Evolutionary conservation across 2,329 filamentous ascomycete species (phyloP).

Genomic region (Pseudogymnoascus sp.): DNA sequence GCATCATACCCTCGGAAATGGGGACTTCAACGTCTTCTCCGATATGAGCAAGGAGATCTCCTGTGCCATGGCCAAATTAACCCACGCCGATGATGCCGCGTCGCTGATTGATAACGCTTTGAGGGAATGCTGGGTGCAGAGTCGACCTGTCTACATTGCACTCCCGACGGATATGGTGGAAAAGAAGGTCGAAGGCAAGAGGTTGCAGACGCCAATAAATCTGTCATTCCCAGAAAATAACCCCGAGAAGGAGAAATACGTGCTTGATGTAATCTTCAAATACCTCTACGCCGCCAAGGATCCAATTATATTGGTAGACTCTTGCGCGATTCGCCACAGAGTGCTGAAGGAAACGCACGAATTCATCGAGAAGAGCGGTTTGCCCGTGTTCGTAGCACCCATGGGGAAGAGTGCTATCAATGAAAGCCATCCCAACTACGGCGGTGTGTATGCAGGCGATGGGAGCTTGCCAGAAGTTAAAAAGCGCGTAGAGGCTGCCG

Average conservation of each 20-base stretch:
- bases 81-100: conserved; percentile 60
- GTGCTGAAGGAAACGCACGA: conserved; percentile 64
- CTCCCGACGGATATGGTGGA: conserved; percentile 74
- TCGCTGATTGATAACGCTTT: conserved; percentile 70
- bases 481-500: conserved; percentile 56
- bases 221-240: conserved; percentile 57
- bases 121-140: conserved; percentile 62
- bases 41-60: conserved; percentile 69
- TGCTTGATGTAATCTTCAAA: conserved; percentile 70
- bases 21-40: conserved; percentile 75
- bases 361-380: conserved; percentile 60
- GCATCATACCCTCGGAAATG: conserved; percentile 67
- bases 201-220: conserved; percentile 63
- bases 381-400: conserved; percentile 80
- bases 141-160: conserved; percentile 74
- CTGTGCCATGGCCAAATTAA: conserved; percentile 61
- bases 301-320: conserved; percentile 74
- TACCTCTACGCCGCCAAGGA: conserved; percentile 64
- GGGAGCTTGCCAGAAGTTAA: conserved; percentile 59
- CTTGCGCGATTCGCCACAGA: conserved; percentile 69
- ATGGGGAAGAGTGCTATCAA: conserved; percentile 84
- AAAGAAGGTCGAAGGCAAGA: conserved; percentile 64
- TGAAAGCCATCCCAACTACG: conserved; percentile 66
- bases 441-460: conserved; percentile 76
- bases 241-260: conserved; percentile 64